Conservation (phyloP, 1,284 basidiomycete species). For the Pulchroboletus neoregius region DNA sequence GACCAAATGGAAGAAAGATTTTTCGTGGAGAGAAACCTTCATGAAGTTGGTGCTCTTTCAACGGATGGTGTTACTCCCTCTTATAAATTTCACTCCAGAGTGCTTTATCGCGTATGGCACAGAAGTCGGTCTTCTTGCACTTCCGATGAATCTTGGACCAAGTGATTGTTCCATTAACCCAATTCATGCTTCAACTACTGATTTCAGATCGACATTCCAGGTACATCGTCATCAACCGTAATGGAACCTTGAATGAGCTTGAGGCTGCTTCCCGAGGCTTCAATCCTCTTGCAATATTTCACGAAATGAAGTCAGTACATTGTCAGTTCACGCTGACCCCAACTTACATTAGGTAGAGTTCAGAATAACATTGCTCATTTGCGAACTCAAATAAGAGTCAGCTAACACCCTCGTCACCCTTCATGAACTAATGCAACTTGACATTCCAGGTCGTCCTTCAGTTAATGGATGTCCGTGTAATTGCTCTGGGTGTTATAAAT, state of each 20-base stretch:
- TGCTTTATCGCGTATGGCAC: constrained; percentile 61
- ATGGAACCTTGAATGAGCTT: constrained; percentile 66
- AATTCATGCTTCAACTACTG: constrained; percentile 1
- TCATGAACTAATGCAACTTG: constrained; percentile 6
- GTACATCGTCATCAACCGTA: constrained; percentile 69
- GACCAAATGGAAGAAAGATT: constrained; percentile 62
- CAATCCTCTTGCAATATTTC: constrained; percentile 60
- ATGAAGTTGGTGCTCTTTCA: constrained; percentile 44
- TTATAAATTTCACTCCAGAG: constrained; percentile 35
- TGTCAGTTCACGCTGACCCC: neutral
- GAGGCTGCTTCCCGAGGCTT: constrained; percentile 63
- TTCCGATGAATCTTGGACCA: constrained; percentile 77
- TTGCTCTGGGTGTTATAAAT: constrained; percentile 64
- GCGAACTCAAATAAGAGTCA: constrained; percentile 56
- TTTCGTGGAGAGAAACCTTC: constrained; percentile 58
- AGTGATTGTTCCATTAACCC: constrained; percentile 39
- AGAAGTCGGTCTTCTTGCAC: constrained; percentile 63
- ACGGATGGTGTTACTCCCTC: neutral
- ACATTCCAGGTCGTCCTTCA: constrained; percentile 56
- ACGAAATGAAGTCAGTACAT: constrained; percentile 64
- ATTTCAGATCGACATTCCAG: constrained; percentile 35
- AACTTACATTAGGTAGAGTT: constrained; percentile 37
- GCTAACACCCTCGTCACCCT: constrained; percentile 22
- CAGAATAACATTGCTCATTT: constrained; percentile 63
- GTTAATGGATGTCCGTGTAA: constrained; percentile 66